phyloP scores from a whole-genome alignment of 305 asterid genomes.

The Fraxinus paxiana region DNA sequence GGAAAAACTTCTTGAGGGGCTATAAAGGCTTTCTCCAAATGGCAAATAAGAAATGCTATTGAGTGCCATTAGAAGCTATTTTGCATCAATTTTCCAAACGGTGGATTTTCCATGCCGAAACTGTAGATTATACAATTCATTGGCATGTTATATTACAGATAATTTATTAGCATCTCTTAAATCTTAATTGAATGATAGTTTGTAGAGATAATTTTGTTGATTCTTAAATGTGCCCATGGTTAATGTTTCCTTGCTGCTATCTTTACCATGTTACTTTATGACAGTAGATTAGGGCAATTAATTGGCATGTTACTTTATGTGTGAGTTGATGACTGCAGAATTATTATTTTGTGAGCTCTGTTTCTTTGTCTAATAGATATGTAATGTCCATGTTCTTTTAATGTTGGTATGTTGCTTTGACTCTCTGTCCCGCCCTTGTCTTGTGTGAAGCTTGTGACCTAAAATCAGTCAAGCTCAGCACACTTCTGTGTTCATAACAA shows the following conservation, averaged over 20 bases:
- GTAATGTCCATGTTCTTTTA: neutral
- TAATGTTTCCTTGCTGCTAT: neutral
- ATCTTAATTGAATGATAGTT: neutral
- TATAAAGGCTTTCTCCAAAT: neutral
- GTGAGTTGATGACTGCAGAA: neutral
- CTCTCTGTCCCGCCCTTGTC: neutral
- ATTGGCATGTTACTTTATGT: neutral
- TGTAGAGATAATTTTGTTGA: neutral
- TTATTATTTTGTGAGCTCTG: neutral
- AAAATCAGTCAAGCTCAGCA: neutral
- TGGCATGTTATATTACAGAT: neutral
- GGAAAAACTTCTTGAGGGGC: neutral
- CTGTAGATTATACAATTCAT: neutral
- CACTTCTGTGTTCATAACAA: neutral
- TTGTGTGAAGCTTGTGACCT: neutral
- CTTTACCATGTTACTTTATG: neutral
- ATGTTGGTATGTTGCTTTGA: neutral
- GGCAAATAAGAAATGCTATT: neutral
- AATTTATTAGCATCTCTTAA: neutral
- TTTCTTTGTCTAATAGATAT: neutral
- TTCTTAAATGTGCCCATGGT: neutral
- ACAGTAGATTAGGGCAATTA: neutral
- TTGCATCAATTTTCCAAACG: neutral
- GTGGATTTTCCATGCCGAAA: neutral
- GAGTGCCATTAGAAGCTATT: neutral